A percentile compares a stretch with the other conserved stretches of the same genome.
Conservation (phyloP, 345 rosid genomes). For the Pistacia atlantica region DNA sequence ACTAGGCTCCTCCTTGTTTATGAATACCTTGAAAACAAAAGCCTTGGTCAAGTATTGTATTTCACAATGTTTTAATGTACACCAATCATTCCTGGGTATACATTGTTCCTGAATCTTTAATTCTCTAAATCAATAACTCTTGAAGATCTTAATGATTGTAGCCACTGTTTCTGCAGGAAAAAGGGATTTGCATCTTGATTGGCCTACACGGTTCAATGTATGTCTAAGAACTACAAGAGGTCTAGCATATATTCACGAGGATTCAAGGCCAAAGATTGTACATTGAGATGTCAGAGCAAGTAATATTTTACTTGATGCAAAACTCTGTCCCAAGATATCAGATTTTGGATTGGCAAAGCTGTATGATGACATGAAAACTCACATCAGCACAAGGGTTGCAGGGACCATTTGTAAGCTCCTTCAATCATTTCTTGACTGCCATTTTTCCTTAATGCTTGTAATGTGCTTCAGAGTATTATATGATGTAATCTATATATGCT, state of each 20-base stretch:
- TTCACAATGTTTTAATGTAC: no score
- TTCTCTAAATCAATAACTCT: no score
- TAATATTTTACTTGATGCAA: constrained; percentile 32
- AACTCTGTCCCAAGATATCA: constrained; percentile 34
- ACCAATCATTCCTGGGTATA: not conserved
- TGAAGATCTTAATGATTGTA: constrained; percentile 28
- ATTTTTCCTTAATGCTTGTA: not conserved
- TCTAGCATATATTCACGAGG: constrained; percentile 36
- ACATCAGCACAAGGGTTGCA: constrained; percentile 36
- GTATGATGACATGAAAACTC: constrained; percentile 31
- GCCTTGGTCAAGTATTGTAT: constrained; percentile 3
- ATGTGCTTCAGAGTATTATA: no score
- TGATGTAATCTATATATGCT: no score
- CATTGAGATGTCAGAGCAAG: constrained; percentile 43
- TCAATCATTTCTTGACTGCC: not conserved
- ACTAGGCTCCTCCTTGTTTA: constrained; percentile 6
- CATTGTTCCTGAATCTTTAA: not conserved
- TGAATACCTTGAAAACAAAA: constrained; percentile 15
- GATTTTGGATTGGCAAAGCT: constrained; percentile 42
- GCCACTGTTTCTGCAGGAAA: no score
- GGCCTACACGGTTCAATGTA: constrained; percentile 2
- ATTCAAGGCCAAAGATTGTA: constrained; percentile 34
- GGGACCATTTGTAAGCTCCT: constrained; percentile 34
- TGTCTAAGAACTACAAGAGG: constrained; percentile 36
- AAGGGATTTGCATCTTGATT: not conserved